These are phyloP conservation scores for Eutypa lata DNA, from an alignment of 2,329 filamentous ascomycete genomes.

Conservation along the genomic window DNA sequence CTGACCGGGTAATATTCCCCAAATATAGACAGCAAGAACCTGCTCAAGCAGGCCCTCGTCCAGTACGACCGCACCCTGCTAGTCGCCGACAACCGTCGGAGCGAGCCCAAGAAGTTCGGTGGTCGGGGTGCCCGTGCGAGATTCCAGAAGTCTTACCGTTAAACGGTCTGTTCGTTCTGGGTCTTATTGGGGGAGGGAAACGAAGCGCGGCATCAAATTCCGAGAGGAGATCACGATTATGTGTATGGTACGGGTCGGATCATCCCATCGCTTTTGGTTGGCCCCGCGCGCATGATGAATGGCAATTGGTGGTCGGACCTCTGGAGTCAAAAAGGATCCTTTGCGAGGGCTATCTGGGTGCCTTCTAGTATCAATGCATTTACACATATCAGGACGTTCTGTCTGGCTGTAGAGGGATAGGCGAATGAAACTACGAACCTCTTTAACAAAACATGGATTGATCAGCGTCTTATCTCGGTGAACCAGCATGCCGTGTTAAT, in stretches of 20 bases:
- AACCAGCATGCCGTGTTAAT: not conserved
- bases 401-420: slow-evolving; percentile 50
- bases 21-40: slow-evolving; percentile 81
- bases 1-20: not conserved
- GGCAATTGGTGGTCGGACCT: slow-evolving; percentile 29
- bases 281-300: slow-evolving; percentile 20
- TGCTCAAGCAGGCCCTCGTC: slow-evolving; percentile 94
- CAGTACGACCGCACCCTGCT: slow-evolving; percentile 96
- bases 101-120: slow-evolving; percentile 98
- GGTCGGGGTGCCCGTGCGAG: slow-evolving; percentile 91
- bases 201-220: slow-evolving; percentile 12
- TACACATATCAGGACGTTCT: slow-evolving; percentile 45
- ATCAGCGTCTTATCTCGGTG: not conserved
- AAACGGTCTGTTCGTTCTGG: slow-evolving; percentile 40
- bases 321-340: slow-evolving; percentile 33
- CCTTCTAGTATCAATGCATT: slow-evolving; percentile 43
- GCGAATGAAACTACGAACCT: slow-evolving; percentile 50
- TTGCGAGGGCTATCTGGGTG: slow-evolving; percentile 28
- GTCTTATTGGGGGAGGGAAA: slow-evolving; percentile 30
- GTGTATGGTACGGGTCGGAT: slow-evolving; percentile 12
- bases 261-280: slow-evolving; percentile 16
- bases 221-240: slow-evolving; percentile 5
- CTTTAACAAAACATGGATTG: slow-evolving; percentile 8
- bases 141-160: slow-evolving; percentile 99
- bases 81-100: slow-evolving; percentile 97